A percentile compares a stretch with the other conserved stretches of the same genome.
Evolutionary conservation across 768 basidiomycete genomes (phyloP).

Genomic region (Panus rudis): DNA sequence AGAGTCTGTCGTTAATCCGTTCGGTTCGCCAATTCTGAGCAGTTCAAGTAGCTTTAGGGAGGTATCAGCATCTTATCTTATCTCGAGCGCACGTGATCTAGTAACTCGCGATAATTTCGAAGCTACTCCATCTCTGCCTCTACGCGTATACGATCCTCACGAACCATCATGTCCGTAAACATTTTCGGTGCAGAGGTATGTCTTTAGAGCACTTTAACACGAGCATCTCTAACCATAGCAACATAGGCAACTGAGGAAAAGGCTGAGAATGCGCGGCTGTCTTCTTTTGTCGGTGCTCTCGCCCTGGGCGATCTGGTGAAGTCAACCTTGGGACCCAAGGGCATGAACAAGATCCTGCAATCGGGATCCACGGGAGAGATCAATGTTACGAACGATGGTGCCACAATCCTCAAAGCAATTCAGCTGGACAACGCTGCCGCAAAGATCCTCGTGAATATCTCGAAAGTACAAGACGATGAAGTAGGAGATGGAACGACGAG

Average conservation of each 20-base stretch:
- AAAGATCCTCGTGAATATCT: slow-evolving; percentile 99
- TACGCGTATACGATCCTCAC: too few species aligned
- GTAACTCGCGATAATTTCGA: too few species aligned
- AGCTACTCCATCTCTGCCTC: too few species aligned
- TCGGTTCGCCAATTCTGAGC: too few species aligned
- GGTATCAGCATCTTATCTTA: too few species aligned
- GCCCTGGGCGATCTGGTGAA: slow-evolving; percentile 98
- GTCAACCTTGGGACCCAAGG: slow-evolving; percentile 96
- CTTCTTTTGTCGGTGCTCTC: slow-evolving; percentile 95
- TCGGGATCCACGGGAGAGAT: slow-evolving; percentile 85
- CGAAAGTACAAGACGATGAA: slow-evolving; percentile 99
- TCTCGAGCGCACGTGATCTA: too few species aligned
- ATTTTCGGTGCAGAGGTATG: slow-evolving; percentile 61
- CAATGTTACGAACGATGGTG: slow-evolving; percentile 97
- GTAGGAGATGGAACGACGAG: slow-evolving; percentile 93
- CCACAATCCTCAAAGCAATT: slow-evolving; percentile 96
- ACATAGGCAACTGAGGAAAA: slow-evolving; percentile 83
- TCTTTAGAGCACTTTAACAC: neutral
- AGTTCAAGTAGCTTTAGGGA: too few species aligned
- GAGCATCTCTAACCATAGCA: neutral
- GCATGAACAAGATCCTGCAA: slow-evolving; percentile 99
- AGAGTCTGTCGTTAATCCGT: too few species aligned
- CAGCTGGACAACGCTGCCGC: slow-evolving; percentile 98
- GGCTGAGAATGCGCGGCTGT: slow-evolving; percentile 96
- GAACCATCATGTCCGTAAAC: slow-evolving; percentile 73